Evolutionary conservation across 371 early-diverging fungal species (phyloP), one percentile per base, ranked within the genome.

Genomic region (Catenaria anguillulae): DNA sequence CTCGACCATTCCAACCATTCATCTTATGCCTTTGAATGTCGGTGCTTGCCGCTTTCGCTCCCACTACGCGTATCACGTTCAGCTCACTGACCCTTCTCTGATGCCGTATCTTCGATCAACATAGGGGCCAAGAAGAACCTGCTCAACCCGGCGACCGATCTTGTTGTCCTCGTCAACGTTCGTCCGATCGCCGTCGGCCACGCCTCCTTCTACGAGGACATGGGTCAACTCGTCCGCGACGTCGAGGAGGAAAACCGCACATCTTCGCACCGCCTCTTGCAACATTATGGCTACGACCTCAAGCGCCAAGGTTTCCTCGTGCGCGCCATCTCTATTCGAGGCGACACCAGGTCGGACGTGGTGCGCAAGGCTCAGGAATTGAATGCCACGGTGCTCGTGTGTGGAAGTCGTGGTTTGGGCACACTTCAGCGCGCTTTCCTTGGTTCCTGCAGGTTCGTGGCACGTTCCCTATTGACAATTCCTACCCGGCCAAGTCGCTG

Each of bases 391-490:
- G 35, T 43, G 23, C 37, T 64, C 12, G 48, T 64, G 17, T 29
- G 55, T 23, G 64, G 64, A 10, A n/a, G 24, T 6, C 50, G 64
- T 17, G 64, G 64, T 2, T 24, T 64, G 19, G 64, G 64, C 31
- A 43, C 65, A 4, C 34, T 64, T 13, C 33, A 63, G 46, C 48
- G 65, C 33, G 65, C 65, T 6, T 65, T 65, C 40, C 29, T 65
- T 17, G 65, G 65, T 0, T 50, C 52, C n/a, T n/a, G n/a, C n/a
- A n/a, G n/a, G n/a, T n/a, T n/a, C n/a, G n/a, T n/a, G n/a, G n/a
- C n/a, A n/a, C n/a, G n/a, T n/a, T n/a, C n/a, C n/a, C n/a, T n/a
- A n/a, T n/a, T n/a, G n/a, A n/a, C n/a, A n/a, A n/a, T n/a, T n/a
- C n/a, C n/a, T n/a, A n/a, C n/a, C n/a, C n/a, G n/a, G n/a, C n/a